Base-by-base conservation (phyloP, 2,329 filamentous ascomycete species). In the Drechslerella dactyloides region DNA sequence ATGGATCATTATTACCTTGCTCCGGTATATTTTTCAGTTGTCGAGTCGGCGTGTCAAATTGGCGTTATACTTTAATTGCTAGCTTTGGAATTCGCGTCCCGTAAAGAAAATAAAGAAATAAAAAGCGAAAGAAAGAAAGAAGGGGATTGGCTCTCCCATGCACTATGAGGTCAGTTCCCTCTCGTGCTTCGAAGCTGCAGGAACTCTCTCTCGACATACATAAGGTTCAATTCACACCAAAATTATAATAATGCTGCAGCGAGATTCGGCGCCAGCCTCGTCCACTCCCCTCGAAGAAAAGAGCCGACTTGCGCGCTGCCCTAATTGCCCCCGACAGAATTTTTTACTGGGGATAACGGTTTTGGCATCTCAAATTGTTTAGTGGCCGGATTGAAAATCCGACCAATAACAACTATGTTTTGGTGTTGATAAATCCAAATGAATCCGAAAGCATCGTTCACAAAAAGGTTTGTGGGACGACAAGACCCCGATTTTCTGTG, bases 301-400 rank as follows among this genome's bases (percentile, higher is more conserved):
- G 51, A 63, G 50, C 65, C 19, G 55, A 40, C 46, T 51, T 52
- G 17, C 48, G 53, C 23, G 48, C 48, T 24, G 48, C 66, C 54
- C 66, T 70, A 70, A 48, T 64, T 59, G 33, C 10, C 23, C 8
- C 27, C 56, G 48, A 23, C 53, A 53, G 30, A 70, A 51, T 48
- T 48, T 54, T 60, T 48, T 23, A 35, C 24, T 51, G 66, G 33
- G 60, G 59, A 70, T 55, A 60, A 70, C 56, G 46, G 66, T 48
- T 58, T 54, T 54, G 19, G 54, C 24, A 52, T 37, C 56, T 35
- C 27, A 64, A 24, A 46, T 35, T 40, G 48, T 58, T 48, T 58
- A 70, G 53, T 70, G 58, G 66, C 35, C 66, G 66, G 66, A 70
- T 59, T 24, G 42, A 59, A 53, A 21, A 55, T 70, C 66, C 66